Conservation (phyloP, 1,284 basidiomycete genomes). For the Cutaneotrichosporon sp. region DNA sequence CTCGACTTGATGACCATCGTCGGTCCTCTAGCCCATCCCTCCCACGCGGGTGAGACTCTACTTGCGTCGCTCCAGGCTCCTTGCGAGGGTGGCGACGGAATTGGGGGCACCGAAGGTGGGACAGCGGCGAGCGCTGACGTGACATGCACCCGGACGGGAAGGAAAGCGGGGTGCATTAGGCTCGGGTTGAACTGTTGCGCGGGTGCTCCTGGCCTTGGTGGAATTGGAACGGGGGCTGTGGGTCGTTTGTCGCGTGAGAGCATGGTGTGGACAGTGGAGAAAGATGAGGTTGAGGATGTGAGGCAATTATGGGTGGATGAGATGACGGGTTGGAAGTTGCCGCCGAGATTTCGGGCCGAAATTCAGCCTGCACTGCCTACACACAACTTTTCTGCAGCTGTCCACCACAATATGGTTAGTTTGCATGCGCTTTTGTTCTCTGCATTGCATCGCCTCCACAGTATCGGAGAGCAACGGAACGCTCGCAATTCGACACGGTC, state of each 20-base stretch:
- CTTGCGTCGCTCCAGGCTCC: constrained; percentile 10
- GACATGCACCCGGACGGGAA: constrained; percentile 16
- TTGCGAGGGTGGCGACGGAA: background rate
- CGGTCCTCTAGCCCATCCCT: constrained; percentile 16
- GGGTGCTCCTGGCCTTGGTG: no score
- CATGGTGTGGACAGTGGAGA: constrained; percentile 4
- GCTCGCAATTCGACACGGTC: no score
- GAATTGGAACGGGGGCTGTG: background rate
- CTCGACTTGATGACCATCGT: constrained; percentile 11
- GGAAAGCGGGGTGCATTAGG: constrained; percentile 15
- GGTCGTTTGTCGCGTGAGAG: constrained; percentile 19
- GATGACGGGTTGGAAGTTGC: no score
- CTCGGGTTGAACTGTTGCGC: constrained; percentile 11
- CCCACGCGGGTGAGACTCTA: constrained; percentile 19
- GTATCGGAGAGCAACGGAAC: no score
- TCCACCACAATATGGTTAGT: no score
- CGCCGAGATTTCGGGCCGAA: no score
- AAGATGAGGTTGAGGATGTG: background rate
- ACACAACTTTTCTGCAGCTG: no score
- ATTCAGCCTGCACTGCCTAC: no score
- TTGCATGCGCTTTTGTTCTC: no score
- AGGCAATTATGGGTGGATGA: no score
- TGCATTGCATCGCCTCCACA: no score
- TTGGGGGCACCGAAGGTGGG: background rate
- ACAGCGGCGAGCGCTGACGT: background rate